Percentiles rank a stretch among this genome's conserved stretches.
Conservation (phyloP, 805 yeast genomes). For the Barnettozyma siamensis region DNA sequence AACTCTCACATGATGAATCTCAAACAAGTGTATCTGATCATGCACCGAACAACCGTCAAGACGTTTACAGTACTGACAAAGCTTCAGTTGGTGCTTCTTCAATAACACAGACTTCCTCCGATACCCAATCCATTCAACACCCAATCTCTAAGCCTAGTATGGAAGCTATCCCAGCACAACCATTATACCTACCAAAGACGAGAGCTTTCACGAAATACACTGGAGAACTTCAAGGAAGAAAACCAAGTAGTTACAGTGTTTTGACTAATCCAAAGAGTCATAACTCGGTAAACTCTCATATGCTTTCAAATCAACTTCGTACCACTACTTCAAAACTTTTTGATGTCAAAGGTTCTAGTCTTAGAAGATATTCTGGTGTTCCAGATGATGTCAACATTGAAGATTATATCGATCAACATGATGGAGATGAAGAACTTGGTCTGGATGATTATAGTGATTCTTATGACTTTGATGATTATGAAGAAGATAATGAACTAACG, state of each 20-base stretch:
- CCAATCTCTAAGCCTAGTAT: background rate
- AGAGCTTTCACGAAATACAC: conserved; percentile 18
- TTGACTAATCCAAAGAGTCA: conserved; percentile 1
- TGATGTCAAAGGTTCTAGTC: conserved; percentile 66
- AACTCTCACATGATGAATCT: conserved; percentile 3
- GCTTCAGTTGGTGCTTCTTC: background rate
- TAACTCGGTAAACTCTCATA: background rate
- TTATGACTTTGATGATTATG: conserved; percentile 22
- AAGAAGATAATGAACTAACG: conserved; percentile 24
- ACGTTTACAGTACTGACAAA: too few species aligned
- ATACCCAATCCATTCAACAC: background rate
- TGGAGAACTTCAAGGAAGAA: conserved; percentile 13
- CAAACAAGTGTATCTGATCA: conserved; percentile 7
- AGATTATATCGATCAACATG: conserved; percentile 38
- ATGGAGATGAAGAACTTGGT: conserved; percentile 33
- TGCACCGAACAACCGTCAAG: background rate
- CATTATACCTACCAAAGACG: conserved; percentile 6
- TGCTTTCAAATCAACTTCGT: conserved; percentile 33
- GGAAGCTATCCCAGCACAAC: background rate
- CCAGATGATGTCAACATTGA: conserved; percentile 51
- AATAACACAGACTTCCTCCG: background rate
- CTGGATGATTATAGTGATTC: conserved; percentile 25
- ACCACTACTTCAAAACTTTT: conserved; percentile 71
- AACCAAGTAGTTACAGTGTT: conserved; percentile 14
- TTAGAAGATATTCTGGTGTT: conserved; percentile 66